Conservation (phyloP, 2,329 filamentous ascomycete species). For the Ilyonectria destructans region DNA sequence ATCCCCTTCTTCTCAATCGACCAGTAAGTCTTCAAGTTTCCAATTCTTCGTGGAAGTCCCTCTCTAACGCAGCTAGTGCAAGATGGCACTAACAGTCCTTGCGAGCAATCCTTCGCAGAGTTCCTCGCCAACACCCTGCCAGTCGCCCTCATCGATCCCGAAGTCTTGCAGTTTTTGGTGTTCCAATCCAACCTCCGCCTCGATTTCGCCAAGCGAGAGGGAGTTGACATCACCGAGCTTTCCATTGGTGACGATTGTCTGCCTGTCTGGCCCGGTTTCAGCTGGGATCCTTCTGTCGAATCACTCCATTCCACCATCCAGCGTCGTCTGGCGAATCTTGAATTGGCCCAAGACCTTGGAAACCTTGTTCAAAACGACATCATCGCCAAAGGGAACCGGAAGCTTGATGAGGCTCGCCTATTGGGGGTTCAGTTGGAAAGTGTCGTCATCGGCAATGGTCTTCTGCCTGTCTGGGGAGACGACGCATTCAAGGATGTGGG, state of each 20-base stretch:
- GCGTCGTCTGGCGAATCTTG: slow-evolving; percentile 36
- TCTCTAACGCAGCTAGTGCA: neutral
- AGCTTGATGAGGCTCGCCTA: slow-evolving; percentile 45
- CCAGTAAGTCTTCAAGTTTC: neutral
- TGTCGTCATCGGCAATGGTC: slow-evolving; percentile 45
- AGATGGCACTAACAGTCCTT: too few species aligned
- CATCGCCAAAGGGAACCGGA: slow-evolving; percentile 47
- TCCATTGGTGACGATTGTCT: slow-evolving; percentile 51
- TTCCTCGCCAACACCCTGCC: slow-evolving; percentile 41
- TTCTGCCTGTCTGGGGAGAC: slow-evolving; percentile 52
- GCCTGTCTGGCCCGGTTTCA: slow-evolving; percentile 46
- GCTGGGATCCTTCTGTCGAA: slow-evolving; percentile 46
- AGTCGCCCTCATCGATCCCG: slow-evolving; percentile 40
- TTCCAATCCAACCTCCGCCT: slow-evolving; percentile 46
- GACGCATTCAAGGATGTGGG: slow-evolving; percentile 18
- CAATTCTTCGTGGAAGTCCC: too few species aligned
- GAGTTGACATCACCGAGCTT: slow-evolving; percentile 39
- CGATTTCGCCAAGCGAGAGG: slow-evolving; percentile 36
- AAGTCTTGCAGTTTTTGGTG: slow-evolving; percentile 43
- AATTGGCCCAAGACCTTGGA: slow-evolving; percentile 41
- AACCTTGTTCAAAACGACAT: slow-evolving; percentile 41
- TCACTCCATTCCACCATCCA: slow-evolving; percentile 50
- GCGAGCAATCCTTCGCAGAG: slow-evolving; percentile 17
- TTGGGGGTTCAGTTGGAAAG: slow-evolving; percentile 41
- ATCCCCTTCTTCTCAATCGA: neutral